phyloP scores from a whole-genome alignment of 768 basidiomycete species.

The Rhodotorula graminis region DNA sequence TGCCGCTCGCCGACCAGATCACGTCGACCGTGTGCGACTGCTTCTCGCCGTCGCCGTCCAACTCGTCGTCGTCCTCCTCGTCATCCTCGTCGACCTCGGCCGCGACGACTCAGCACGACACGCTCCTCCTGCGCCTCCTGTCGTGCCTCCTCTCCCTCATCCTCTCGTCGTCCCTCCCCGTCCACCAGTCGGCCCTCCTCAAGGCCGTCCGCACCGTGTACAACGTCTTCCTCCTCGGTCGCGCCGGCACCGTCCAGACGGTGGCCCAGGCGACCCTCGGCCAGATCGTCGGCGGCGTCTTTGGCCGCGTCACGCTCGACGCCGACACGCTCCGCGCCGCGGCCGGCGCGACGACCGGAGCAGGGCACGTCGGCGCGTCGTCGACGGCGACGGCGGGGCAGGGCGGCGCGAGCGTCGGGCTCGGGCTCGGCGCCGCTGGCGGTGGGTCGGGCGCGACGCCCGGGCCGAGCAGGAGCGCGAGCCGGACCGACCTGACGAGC shows the following conservation, averaged over 20 bases:
- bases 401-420: background rate
- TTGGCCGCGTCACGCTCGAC: constrained; percentile 56
- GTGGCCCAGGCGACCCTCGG: constrained; percentile 96
- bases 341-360: background rate
- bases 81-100: constrained; percentile 91
- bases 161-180: constrained; percentile 62
- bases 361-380: too few species aligned
- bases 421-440: background rate
- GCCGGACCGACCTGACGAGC: constrained; percentile 27
- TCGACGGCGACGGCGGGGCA: too few species aligned
- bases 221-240: constrained; percentile 89
- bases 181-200: constrained; percentile 91
- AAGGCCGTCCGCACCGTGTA: constrained; percentile 97
- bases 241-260: constrained; percentile 88
- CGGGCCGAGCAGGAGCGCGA: constrained; percentile 9
- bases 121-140: constrained; percentile 84
- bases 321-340: constrained; percentile 11
- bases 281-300: constrained; percentile 97
- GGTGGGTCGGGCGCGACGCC: background rate
- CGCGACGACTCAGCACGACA: constrained; percentile 51
- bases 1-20: constrained; percentile 78
- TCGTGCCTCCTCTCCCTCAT: constrained; percentile 87
- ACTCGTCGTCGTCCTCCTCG: constrained; percentile 55
- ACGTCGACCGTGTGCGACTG: constrained; percentile 70
- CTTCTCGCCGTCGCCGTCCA: constrained; percentile 37